These are phyloP conservation scores for Aquilaria yunnanensis DNA, from an alignment of 345 rosid species.

Conservation along the genomic window DNA sequence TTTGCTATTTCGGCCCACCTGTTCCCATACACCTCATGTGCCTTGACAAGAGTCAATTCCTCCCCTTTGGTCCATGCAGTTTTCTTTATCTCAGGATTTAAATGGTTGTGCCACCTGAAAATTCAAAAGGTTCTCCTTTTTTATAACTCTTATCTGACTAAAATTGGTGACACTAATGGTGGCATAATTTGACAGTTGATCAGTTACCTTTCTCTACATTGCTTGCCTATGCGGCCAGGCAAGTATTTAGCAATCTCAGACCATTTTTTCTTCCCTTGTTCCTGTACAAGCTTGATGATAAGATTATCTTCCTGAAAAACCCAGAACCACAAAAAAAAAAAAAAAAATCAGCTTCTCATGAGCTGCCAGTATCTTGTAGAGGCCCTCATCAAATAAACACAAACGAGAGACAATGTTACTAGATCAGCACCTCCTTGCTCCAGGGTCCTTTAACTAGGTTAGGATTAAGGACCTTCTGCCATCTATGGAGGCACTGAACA, in stretches of 20 bases:
- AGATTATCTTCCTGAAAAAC: conserved; percentile 44
- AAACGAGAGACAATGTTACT: not conserved
- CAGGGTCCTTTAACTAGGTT: conserved; percentile 53
- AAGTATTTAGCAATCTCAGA: conserved; percentile 52
- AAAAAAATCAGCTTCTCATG: not conserved
- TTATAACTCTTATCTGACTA: too few relatives aligned
- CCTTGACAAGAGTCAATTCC: conserved; percentile 36
- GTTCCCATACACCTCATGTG: conserved; percentile 48
- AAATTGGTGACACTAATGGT: not conserved
- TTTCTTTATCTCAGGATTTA: conserved; percentile 49
- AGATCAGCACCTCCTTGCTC: conserved; percentile 41
- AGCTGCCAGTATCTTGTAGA: not conserved
- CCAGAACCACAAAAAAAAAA: not conserved
- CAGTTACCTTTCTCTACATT: conserved; percentile 65
- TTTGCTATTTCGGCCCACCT: conserved; percentile 75
- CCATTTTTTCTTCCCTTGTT: conserved; percentile 48
- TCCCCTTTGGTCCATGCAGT: conserved; percentile 61
- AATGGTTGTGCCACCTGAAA: conserved; percentile 66
- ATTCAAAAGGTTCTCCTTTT: too few relatives aligned
- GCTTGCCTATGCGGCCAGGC: conserved; percentile 68
- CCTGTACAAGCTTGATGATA: conserved; percentile 32
- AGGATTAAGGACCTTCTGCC: conserved; percentile 61
- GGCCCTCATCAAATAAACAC: not conserved
- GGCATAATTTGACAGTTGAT: not conserved
- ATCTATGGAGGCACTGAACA: conserved; percentile 52